Evolutionary conservation across 352 stramenopile species (phyloP).

Genomic region (Globisporangium cylindrosporum): DNA sequence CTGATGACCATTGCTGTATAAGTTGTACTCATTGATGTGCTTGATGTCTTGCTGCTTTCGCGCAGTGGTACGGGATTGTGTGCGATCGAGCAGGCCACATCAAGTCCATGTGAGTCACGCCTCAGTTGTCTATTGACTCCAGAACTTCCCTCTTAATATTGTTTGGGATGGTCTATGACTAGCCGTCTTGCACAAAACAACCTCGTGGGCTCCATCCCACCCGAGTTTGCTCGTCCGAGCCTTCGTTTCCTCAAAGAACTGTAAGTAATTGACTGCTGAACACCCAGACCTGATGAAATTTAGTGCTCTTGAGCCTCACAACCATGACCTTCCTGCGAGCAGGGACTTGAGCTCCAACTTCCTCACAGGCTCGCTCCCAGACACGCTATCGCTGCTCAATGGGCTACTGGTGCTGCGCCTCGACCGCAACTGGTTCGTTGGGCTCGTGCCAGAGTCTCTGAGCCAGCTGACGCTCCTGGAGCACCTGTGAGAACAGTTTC

Average conservation of each 20-base stretch:
- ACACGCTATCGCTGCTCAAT: constrained; percentile 38
- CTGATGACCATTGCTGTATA: background rate
- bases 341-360: constrained; percentile 77
- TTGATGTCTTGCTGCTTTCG: background rate
- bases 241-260: constrained; percentile 57
- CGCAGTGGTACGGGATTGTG: constrained; percentile 62
- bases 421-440: constrained; percentile 53
- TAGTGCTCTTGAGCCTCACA: background rate
- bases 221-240: constrained; percentile 43
- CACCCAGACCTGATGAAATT: background rate
- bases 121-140: background rate
- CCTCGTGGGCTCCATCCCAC: constrained; percentile 51
- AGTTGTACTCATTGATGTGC: background rate
- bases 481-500: constrained; percentile 42
- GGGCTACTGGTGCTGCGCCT: constrained; percentile 45
- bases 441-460: constrained; percentile 37
- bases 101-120: constrained; percentile 37
- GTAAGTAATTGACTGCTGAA: constrained; percentile 23
- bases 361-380: constrained; percentile 43
- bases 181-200: constrained; percentile 61
- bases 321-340: background rate
- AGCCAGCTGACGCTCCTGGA: constrained; percentile 41
- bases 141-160: background rate
- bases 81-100: constrained; percentile 55
- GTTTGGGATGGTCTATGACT: background rate